Conservation (phyloP, 345 rosid genomes). For the Brassica cretica region DNA sequence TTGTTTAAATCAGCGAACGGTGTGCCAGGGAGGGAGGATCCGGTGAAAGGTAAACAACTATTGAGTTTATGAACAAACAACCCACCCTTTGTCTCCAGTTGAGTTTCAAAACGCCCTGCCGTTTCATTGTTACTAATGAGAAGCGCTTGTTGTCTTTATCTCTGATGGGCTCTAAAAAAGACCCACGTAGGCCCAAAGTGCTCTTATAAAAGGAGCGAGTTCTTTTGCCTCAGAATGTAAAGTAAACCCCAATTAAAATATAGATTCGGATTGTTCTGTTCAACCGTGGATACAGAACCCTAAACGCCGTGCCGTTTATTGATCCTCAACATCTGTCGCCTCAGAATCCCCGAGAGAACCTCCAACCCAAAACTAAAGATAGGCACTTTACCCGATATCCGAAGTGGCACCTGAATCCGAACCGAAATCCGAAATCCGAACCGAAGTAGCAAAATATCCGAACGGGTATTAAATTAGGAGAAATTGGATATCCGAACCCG, state of each 20-base stretch:
- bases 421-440: too few species aligned
- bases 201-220: background rate
- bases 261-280: too few species aligned
- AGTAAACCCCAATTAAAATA: background rate
- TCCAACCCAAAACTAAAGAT: too few species aligned
- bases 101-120: background rate
- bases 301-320: too few species aligned
- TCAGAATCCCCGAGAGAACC: too few species aligned
- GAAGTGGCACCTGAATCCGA: too few species aligned
- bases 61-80: background rate
- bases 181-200: background rate
- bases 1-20: conserved; percentile 17
- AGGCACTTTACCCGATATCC: too few species aligned
- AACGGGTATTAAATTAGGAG: too few species aligned
- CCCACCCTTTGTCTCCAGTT: conserved; percentile 9
- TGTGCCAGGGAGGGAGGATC: background rate
- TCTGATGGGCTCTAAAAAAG: background rate
- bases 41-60: background rate
- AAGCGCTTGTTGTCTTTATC: conserved; percentile 1
- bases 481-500: too few species aligned
- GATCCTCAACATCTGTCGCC: too few species aligned
- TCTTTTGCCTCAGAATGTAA: background rate
- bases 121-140: background rate
- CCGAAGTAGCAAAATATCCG: too few species aligned
- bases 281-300: too few species aligned